phyloP scores from a whole-genome alignment of 1,139 yeast genomes.

The Nakaseomyces kungkrabaensis region DNA sequence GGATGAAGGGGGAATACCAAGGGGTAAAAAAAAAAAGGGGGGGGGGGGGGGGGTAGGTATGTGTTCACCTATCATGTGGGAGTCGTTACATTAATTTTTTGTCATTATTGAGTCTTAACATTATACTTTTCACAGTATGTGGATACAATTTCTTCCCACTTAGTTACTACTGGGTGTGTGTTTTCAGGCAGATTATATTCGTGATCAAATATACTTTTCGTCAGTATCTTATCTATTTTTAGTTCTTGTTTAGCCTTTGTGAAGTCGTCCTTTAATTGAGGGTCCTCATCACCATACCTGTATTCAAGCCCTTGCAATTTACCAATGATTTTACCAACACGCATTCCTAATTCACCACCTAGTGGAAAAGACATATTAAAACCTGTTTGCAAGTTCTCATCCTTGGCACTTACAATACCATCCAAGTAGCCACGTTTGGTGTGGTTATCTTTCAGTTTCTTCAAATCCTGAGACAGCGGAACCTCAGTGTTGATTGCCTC shows the following conservation, averaged over 20 bases:
- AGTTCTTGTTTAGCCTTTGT: conserved; percentile 17
- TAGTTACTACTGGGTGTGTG: conserved; percentile 12
- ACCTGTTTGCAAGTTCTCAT: conserved; percentile 61
- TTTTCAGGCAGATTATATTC: conserved; percentile 12
- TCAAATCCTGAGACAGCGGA: conserved; percentile 20
- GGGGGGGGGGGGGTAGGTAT: too few species aligned
- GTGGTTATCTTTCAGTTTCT: conserved; percentile 50
- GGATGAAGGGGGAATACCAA: too few species aligned
- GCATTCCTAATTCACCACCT: conserved; percentile 62
- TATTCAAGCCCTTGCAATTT: conserved; percentile 23
- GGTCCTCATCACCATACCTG: conserved; percentile 15
- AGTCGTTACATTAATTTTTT: neutral
- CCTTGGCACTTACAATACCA: conserved; percentile 67
- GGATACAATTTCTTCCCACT: conserved; percentile 16
- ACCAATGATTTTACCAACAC: conserved; percentile 62
- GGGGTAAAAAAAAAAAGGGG: too few species aligned
- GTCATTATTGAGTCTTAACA: conserved; percentile 5
- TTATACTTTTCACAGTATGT: conserved; percentile 14
- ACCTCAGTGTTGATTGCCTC: neutral
- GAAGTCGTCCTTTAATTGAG: conserved; percentile 12
- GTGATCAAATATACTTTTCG: conserved; percentile 19
- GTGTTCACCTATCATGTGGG: neutral
- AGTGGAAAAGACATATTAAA: conserved; percentile 70
- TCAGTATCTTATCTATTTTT: conserved; percentile 20
- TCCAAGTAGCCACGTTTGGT: conserved; percentile 76